Conservation (phyloP, 768 basidiomycete species). For the Russula vinacea region DNA sequence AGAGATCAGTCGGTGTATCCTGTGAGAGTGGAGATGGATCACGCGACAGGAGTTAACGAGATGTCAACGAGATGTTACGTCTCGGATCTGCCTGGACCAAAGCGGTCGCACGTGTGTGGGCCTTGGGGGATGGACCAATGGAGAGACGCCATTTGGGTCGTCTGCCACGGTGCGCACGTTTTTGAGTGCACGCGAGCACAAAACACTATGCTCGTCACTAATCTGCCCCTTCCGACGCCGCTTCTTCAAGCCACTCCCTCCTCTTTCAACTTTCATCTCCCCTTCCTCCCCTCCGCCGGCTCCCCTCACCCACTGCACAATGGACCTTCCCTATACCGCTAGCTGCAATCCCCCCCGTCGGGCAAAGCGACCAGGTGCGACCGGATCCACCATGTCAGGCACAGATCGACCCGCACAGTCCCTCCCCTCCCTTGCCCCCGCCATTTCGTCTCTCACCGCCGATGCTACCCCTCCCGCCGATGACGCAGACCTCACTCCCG, state of each 20-base stretch:
- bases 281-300: too few relatives aligned
- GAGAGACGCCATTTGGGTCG: constrained; percentile 20
- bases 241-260: background rate
- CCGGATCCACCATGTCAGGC: background rate
- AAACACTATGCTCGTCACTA: background rate
- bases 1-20: too few relatives aligned
- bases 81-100: background rate
- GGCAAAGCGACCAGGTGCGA: constrained; percentile 40
- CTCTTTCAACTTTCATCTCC: background rate
- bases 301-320: background rate
- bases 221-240: constrained; percentile 6
- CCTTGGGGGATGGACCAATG: constrained; percentile 24
- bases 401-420: constrained; percentile 3
- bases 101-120: constrained; percentile 10
- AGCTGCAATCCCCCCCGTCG: constrained; percentile 47
- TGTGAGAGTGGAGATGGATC: background rate
- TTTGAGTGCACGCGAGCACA: constrained; percentile 30
- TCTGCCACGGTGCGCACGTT: constrained; percentile 26
- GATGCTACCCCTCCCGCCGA: constrained; percentile 24
- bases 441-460: constrained; percentile 6
- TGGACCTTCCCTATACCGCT: constrained; percentile 36
- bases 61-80: background rate
- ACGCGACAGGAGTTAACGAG: background rate
- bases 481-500: constrained; percentile 33
- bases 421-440: constrained; percentile 31